A percentile compares a stretch with the other conserved stretches of the same genome.
Conservation (phyloP, 805 yeast species). For the Candida silvicultrix region DNA sequence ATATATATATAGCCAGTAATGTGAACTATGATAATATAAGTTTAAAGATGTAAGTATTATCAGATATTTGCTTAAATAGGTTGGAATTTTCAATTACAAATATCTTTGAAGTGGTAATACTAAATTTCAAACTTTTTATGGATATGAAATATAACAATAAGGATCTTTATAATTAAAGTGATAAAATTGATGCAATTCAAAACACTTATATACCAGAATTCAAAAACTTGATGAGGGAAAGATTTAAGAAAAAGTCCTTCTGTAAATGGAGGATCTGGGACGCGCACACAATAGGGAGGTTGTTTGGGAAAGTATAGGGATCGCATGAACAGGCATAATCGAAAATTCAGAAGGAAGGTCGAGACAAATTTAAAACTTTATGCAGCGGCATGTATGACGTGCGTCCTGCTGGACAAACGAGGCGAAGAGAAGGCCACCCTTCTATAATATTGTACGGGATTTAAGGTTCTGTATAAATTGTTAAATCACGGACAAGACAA, state of each 20-base stretch:
- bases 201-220: not conserved
- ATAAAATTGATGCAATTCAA: not conserved
- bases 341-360: not conserved
- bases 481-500: not conserved
- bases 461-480: not conserved
- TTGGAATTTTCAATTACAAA: not conserved
- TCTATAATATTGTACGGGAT: not conserved
- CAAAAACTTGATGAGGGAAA: not conserved
- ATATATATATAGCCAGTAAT: no score
- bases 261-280: not conserved
- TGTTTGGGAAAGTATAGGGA: not conserved
- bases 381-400: not conserved
- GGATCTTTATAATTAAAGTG: not conserved
- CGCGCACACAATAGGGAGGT: not conserved
- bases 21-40: no score
- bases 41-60: not conserved
- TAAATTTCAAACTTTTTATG: not conserved
- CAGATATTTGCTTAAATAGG: not conserved
- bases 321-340: not conserved
- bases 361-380: not conserved
- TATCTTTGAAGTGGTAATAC: not conserved
- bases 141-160: not conserved
- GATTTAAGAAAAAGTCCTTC: not conserved
- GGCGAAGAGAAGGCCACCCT: not conserved
- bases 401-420: not conserved